Conservation (phyloP, 805 yeast genomes). For the Kregervanrija delftensis region DNA sequence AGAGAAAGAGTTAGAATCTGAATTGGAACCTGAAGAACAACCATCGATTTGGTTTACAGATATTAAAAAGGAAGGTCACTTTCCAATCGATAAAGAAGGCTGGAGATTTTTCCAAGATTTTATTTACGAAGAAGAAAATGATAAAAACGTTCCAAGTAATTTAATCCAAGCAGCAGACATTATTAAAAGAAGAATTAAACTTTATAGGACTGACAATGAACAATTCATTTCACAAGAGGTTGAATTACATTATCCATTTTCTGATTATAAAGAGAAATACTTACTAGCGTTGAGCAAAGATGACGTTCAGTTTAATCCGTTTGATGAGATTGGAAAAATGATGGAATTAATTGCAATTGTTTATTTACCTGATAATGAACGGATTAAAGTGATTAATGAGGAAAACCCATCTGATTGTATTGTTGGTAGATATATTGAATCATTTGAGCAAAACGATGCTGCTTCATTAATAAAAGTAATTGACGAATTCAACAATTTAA, state of each 20-base stretch:
- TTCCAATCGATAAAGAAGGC: slow-evolving; percentile 2
- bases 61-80: slow-evolving; percentile 10
- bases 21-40: slow-evolving; percentile 3
- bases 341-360: slow-evolving; percentile 37
- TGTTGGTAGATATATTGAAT: slow-evolving; percentile 31
- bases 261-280: slow-evolving; percentile 44
- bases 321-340: slow-evolving; percentile 49
- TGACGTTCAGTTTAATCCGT: slow-evolving; percentile 52
- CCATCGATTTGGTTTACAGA: slow-evolving; percentile 19
- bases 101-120: slow-evolving; percentile 17
- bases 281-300: slow-evolving; percentile 43
- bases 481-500: slow-evolving; percentile 36
- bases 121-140: slow-evolving; percentile 17
- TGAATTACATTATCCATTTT: slow-evolving; percentile 31
- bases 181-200: slow-evolving; percentile 13
- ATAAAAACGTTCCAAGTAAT: slow-evolving; percentile 10
- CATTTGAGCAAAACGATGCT: slow-evolving; percentile 26
- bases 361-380: slow-evolving; percentile 34
- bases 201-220: slow-evolving; percentile 24
- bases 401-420: slow-evolving; percentile 31
- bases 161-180: slow-evolving; percentile 14
- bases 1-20: slow-evolving; percentile 1
- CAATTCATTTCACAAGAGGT: slow-evolving; percentile 21
- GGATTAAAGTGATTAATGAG: slow-evolving; percentile 28
- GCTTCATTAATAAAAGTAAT: slow-evolving; percentile 27